A percentile compares a stretch with the other conserved stretches of the same genome.
These are phyloP conservation scores for Solanum medicagineum DNA, from an alignment of 257 asterid species.

Conservation along the genomic window DNA sequence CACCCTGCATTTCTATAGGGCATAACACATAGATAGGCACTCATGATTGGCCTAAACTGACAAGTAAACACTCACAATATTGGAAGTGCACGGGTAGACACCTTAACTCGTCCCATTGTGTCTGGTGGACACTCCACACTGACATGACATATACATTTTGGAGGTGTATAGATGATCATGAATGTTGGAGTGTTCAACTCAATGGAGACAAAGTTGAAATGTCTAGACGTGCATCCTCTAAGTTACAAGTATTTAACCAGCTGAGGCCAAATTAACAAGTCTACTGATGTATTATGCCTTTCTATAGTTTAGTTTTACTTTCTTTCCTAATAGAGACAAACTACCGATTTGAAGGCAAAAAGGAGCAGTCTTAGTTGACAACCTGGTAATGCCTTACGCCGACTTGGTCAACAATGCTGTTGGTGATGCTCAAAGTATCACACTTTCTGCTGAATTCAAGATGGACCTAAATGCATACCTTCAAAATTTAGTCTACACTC, in stretches of 20 bases:
- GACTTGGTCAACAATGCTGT: background rate
- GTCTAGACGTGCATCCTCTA: background rate
- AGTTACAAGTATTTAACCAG: background rate
- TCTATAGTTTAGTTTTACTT: background rate
- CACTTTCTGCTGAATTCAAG: slow-evolving; percentile 29
- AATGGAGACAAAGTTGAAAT: background rate
- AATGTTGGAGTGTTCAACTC: background rate
- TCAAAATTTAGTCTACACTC: slow-evolving; percentile 13
- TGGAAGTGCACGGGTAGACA: background rate
- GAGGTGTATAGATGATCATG: background rate
- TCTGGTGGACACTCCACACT: background rate
- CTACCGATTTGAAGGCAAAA: slow-evolving; percentile 5
- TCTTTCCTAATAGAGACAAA: background rate
- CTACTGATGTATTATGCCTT: background rate
- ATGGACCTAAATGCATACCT: slow-evolving; percentile 23
- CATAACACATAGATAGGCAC: background rate
- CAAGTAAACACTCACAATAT: background rate
- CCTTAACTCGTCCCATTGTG: background rate
- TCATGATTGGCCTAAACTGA: background rate
- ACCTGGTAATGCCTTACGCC: slow-evolving; percentile 9
- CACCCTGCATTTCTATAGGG: background rate
- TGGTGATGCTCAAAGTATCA: background rate
- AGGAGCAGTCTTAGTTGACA: slow-evolving; percentile 32
- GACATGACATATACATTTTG: background rate
- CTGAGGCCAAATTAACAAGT: background rate